Evolutionary conservation across 352 stramenopile species (phyloP).

Genomic region (Pythium dissimile): DNA sequence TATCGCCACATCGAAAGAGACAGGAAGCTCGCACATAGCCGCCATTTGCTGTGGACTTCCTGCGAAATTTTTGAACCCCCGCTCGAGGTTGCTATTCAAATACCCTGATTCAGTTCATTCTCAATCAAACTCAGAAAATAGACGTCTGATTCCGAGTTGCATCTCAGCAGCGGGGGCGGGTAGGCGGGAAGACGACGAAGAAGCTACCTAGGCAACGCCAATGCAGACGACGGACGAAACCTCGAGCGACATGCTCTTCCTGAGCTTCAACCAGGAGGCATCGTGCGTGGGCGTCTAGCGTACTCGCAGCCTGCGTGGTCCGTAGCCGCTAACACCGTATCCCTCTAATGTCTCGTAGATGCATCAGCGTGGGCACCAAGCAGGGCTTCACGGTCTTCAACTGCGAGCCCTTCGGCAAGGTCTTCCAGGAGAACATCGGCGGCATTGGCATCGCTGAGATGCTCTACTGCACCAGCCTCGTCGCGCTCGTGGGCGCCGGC

Average conservation of each 20-base stretch:
- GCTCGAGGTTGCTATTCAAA: neutral
- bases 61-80: too few relatives aligned
- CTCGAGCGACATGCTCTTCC: constrained; percentile 75
- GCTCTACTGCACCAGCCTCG: constrained; percentile 91
- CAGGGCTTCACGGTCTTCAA: constrained; percentile 90
- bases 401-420: constrained; percentile 89
- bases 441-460: constrained; percentile 91
- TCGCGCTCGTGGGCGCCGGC: constrained; percentile 88
- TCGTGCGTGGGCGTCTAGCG: constrained; percentile 42
- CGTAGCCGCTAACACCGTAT: too few relatives aligned
- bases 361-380: constrained; percentile 87
- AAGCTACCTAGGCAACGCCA: neutral
- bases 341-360: constrained; percentile 40
- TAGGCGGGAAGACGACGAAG: neutral
- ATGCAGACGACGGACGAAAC: constrained; percentile 45
- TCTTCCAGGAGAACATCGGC: constrained; percentile 84
- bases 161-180: too few relatives aligned
- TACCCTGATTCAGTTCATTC: neutral
- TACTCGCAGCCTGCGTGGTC: too few relatives aligned
- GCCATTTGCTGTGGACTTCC: too few relatives aligned
- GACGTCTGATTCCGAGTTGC: constrained; percentile 1
- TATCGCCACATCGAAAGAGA: too few relatives aligned
- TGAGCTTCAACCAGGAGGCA: constrained; percentile 92
- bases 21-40: too few relatives aligned
- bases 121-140: neutral